A percentile compares a stretch with the other conserved stretches of the same genome.
Conservation (phyloP, 2,329 filamentous ascomycete species). For the Pleurostoma richardsiae region DNA sequence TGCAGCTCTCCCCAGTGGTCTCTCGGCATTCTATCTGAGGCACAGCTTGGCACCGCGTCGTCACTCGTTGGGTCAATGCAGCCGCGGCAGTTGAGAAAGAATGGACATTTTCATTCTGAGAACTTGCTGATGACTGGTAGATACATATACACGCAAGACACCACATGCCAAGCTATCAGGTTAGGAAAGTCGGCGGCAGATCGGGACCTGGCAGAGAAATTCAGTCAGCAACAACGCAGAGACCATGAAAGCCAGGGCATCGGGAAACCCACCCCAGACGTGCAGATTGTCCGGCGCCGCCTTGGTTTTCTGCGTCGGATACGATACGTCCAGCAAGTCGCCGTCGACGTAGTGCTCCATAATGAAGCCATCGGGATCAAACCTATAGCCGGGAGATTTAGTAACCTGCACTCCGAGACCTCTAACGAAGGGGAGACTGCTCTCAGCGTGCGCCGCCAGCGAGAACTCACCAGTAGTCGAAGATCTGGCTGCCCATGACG, state of each 20-base stretch:
- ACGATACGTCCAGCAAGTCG: constrained; percentile 54
- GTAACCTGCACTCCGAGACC: too few species aligned
- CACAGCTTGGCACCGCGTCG: not conserved
- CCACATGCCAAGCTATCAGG: constrained; percentile 1
- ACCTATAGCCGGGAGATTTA: constrained; percentile 30
- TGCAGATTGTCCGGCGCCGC: constrained; percentile 36
- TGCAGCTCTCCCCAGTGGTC: too few species aligned
- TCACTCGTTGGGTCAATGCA: not conserved
- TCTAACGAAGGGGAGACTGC: too few species aligned
- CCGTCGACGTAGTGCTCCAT: constrained; percentile 69
- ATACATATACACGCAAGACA: not conserved
- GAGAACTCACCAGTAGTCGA: constrained; percentile 60
- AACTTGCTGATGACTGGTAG: not conserved
- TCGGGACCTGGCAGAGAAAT: constrained; percentile 16
- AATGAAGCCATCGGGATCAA: constrained; percentile 58
- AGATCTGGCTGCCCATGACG: constrained; percentile 66
- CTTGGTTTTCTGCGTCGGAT: constrained; percentile 36
- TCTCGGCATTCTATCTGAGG: not conserved
- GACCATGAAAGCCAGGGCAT: not conserved
- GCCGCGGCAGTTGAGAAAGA: not conserved
- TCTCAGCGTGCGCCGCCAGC: too few species aligned
- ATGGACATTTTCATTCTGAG: not conserved
- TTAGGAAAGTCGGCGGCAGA: constrained; percentile 18
- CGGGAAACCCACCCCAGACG: constrained; percentile 33
- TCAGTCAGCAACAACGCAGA: not conserved